Evolutionary conservation across 768 basidiomycete species (phyloP), one percentile per base, ranked within the genome.

Genomic region (Coprinellus micaceus): DNA sequence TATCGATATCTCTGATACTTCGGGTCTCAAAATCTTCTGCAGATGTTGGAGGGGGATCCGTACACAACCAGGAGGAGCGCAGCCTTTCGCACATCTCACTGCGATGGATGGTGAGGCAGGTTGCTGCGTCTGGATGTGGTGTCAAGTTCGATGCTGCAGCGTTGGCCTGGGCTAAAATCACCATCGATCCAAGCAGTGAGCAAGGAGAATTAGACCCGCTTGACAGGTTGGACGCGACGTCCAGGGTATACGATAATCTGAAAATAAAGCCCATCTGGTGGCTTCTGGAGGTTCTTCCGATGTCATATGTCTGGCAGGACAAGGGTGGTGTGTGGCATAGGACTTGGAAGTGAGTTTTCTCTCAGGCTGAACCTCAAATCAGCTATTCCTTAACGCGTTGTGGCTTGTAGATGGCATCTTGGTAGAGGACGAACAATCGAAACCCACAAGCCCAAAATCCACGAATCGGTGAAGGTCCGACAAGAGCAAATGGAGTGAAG

Each of bases 71-170:
- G 4, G 71, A 71, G 1, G 44, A 63, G 10, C 69, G 75, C 54
- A 74, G 73, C 7, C 77, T 92, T 4, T 71, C 82, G 1, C 78
- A 88, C 61, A 82, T 89, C 60, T 71, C 82, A 17, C 72, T 93
- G 26, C 80, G 82, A 28, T 93, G 90, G 90, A 91, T 93, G 89
- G 75, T 91, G 36, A 82, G 83, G 53, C 80, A 92, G 60, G 74
- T 83, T 55, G 74, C 83, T 22, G 62, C 67, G 12, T 75, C 87
- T 13, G 68, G 75, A n/a, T 83, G 85, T 61, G 84, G 81, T 4
- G 76, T 91, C 30, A 61, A 72, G 33, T 89, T 89, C 62, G 80
- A 85, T 53, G 53, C 63, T 3, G 71, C 63, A 2, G 81, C 79
- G 17, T 76, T 89, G 21, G 62, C 62, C 21, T 71, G 73, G 11